Evolutionary conservation across 225 moss, liverwort and hornwort species (phyloP).

Genomic region (Sphagnum contortum): DNA sequence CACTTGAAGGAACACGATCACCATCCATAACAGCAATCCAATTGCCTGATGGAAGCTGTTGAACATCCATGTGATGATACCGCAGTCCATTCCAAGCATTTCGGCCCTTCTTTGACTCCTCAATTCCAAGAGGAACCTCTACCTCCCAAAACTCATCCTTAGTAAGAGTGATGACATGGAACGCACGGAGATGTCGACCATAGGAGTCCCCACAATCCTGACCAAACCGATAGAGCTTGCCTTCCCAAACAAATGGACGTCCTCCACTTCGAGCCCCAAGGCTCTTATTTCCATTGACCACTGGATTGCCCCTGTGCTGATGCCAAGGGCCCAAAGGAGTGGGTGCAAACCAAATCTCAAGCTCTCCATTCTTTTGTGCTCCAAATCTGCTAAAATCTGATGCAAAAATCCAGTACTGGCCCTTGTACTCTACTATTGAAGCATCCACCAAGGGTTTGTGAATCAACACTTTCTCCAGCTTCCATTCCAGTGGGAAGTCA

Average conservation of each 20-base stretch:
- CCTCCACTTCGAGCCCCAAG: conserved; percentile 79
- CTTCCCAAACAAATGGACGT: conserved; percentile 57
- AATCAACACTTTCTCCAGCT: conserved; percentile 51
- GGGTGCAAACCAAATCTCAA: conserved; percentile 79
- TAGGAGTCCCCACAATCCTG: conserved; percentile 90
- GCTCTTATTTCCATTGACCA: conserved; percentile 45
- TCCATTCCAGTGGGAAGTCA: conserved; percentile 66
- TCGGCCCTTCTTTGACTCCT: conserved; percentile 62
- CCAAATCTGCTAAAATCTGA: conserved; percentile 57
- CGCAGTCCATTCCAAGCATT: conserved; percentile 86
- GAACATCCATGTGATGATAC: conserved; percentile 79
- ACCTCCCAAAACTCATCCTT: conserved; percentile 44
- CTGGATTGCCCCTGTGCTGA: conserved; percentile 64
- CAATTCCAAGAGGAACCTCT: conserved; percentile 61
- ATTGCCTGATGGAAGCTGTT: conserved; percentile 62
- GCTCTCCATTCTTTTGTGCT: conserved; percentile 66
- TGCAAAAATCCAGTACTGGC: conserved; percentile 66
- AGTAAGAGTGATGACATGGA: conserved; percentile 53
- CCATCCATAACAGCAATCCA: conserved; percentile 98
- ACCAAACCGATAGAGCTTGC: conserved; percentile 66
- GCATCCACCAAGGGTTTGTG: conserved; percentile 82
- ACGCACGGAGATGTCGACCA: conserved; percentile 65
- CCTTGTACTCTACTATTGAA: conserved; percentile 56
- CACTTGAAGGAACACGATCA: conserved; percentile 79
- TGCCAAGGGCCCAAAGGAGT: conserved; percentile 72